Evolutionary conservation across 306 rosid genomes (phyloP).

Genomic region (Spatholobus suberectus): DNA sequence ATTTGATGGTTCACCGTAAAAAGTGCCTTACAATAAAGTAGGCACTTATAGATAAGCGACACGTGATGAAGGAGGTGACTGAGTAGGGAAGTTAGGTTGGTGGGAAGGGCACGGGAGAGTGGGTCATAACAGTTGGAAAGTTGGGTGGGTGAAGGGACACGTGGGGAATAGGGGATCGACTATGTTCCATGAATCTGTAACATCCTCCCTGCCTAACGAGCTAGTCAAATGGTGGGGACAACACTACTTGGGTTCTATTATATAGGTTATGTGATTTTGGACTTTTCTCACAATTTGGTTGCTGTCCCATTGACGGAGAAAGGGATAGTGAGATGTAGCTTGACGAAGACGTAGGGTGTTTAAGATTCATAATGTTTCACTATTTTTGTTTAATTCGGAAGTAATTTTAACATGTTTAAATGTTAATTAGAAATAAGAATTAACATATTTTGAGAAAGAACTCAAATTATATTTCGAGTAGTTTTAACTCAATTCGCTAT

Average conservation of each 20-base stretch:
- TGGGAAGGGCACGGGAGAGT: constrained; percentile 49
- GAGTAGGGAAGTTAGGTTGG: constrained; percentile 18
- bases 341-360: too few relatives aligned
- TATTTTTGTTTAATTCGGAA: too few relatives aligned
- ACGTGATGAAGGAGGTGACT: background rate
- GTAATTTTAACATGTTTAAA: too few relatives aligned
- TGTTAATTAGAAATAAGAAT: too few relatives aligned
- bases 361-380: background rate
- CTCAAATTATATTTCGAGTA: too few relatives aligned
- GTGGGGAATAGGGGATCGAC: constrained; percentile 38
- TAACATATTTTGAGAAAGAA: too few relatives aligned
- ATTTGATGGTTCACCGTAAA: too few relatives aligned
- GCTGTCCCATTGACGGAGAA: background rate
- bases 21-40: too few relatives aligned
- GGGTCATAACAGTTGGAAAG: constrained; percentile 25
- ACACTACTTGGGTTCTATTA: background rate
- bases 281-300: constrained; percentile 25
- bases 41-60: background rate
- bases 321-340: too few relatives aligned
- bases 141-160: background rate
- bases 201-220: constrained; percentile 61
- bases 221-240: constrained; percentile 38
- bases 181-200: constrained; percentile 67
- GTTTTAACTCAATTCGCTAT: too few relatives aligned
- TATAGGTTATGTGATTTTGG: background rate